Evolutionary conservation across 345 rosid genomes (phyloP), one percentile per base, ranked within the genome.

Genomic region (Turritis glabra): DNA sequence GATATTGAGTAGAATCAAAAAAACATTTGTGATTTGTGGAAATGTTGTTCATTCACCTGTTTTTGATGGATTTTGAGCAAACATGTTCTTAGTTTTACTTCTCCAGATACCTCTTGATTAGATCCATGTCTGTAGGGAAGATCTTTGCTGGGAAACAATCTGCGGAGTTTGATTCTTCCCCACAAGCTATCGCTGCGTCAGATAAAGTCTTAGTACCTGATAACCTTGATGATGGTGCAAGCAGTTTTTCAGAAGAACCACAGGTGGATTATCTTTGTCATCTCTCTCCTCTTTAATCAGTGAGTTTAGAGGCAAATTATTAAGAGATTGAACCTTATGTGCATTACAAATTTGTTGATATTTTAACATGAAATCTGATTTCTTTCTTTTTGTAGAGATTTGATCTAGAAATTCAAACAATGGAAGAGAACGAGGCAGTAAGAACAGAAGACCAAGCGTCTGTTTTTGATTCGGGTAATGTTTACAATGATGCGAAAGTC

Each of bases 161-260:
- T 44, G 56, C 72, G 18, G 72, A 77, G 76, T 77, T 77, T 64
- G 90, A 91, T 35, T 71, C 89, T 27, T 76, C 85, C 2, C 85
- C 86, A 60, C 30, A 80, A 63, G 75, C 80, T 12, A 80, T 85
- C 19, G 58, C 89, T 59, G 79, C 87, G 7, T 87, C 97, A 2
- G 82, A 85, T 71, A 87, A 90, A 82, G 75, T 87, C 72, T 82
- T 89, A 59, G 90, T 85, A 78, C 89, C 94, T 41, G 97, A 82
- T 27, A 77, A 79, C 66, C 77, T 80, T 52, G 69, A 72, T 47
- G 86, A 82, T 65, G 85, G 68, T 60, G 75, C 85, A 25, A 80
- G 22, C 65, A 71, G 51, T 21, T 77, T 79, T 75, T 76, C 84
- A 3, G 81, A 83, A 78, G 83, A 84, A 72, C 38, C 79, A 43